These are phyloP conservation scores for Croton setiger DNA, from an alignment of 441 rosid species.

Conservation along the genomic window DNA sequence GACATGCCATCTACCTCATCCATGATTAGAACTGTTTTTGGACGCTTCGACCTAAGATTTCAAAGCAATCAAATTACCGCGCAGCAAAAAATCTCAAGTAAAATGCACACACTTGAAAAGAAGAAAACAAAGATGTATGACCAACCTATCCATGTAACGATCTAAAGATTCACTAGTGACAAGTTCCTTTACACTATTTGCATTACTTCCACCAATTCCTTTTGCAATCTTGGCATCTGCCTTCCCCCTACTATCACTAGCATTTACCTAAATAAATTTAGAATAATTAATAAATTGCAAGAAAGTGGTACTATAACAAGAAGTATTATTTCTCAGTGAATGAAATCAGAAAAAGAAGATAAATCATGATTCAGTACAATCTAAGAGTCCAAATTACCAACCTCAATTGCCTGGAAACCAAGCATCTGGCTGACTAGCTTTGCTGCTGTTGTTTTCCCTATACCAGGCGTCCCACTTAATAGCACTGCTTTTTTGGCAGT, in stretches of 20 bases:
- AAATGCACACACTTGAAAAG: slow-evolving; percentile 1
- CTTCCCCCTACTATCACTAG: slow-evolving; percentile 98
- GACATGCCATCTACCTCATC: slow-evolving; percentile 99
- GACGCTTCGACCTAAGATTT: slow-evolving; percentile 62
- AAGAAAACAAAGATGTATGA: slow-evolving; percentile 21
- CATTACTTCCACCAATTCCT: slow-evolving; percentile 97
- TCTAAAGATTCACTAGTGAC: slow-evolving; percentile 80
- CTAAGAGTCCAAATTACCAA: slow-evolving; percentile 28
- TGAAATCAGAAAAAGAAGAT: slow-evolving; percentile 7
- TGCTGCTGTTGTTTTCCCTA: slow-evolving; percentile 94
- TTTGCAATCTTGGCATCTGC: slow-evolving; percentile 73
- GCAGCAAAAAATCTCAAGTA: slow-evolving; percentile 6
- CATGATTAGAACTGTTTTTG: slow-evolving; percentile 87
- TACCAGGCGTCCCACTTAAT: slow-evolving; percentile 94
- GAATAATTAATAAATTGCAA: slow-evolving; percentile 3
- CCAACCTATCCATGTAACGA: slow-evolving; percentile 62
- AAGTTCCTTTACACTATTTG: slow-evolving; percentile 90
- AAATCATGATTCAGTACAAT: slow-evolving; percentile 14
- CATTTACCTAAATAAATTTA: slow-evolving; percentile 64
- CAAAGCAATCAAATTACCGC: slow-evolving; percentile 23
- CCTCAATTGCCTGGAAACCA: slow-evolving; percentile 95
- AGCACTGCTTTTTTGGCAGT: slow-evolving; percentile 79
- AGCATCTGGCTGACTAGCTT: slow-evolving; percentile 89
- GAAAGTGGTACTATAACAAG: neutral
- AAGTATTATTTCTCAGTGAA: slow-evolving; percentile 13